phyloP scores from a whole-genome alignment of 495 filamentous ascomycete species.

The Darksidea phi region DNA sequence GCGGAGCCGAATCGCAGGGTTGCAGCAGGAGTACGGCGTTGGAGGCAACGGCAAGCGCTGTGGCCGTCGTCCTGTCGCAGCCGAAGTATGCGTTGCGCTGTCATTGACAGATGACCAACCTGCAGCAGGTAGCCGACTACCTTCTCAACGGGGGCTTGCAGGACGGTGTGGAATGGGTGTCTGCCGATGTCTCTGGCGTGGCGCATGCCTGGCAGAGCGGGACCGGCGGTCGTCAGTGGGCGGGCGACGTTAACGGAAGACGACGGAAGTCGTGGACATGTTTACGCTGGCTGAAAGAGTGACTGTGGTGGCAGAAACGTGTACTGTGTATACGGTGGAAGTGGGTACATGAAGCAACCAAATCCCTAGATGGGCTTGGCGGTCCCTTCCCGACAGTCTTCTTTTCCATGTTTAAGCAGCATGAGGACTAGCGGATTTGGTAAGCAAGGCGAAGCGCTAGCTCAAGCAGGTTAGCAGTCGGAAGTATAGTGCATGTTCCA shows the following conservation, averaged over 20 bases:
- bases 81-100: slow-evolving; percentile 1
- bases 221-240: not conserved
- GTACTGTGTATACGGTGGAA: too few species aligned
- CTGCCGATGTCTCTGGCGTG: not conserved
- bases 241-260: not conserved
- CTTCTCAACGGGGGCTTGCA: not conserved
- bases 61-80: not conserved
- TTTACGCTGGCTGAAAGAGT: too few species aligned
- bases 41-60: not conserved
- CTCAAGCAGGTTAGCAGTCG: too few species aligned
- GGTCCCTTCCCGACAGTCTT: too few species aligned
- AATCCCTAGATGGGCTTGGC: too few species aligned
- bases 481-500: too few species aligned
- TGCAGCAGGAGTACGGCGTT: not conserved
- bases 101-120: not conserved
- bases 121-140: slow-evolving; percentile 18
- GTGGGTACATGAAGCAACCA: too few species aligned
- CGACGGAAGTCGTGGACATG: not conserved
- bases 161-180: not conserved
- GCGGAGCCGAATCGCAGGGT: slow-evolving; percentile 15
- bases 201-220: not conserved
- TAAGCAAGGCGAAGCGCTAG: too few species aligned
- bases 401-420: too few species aligned
- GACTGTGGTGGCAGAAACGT: too few species aligned
- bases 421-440: too few species aligned